A percentile compares a stretch with the other conserved stretches of the same genome.
phyloP scores from a whole-genome alignment of 306 rosid genomes.

The Psophocarpus tetragonolobus region DNA sequence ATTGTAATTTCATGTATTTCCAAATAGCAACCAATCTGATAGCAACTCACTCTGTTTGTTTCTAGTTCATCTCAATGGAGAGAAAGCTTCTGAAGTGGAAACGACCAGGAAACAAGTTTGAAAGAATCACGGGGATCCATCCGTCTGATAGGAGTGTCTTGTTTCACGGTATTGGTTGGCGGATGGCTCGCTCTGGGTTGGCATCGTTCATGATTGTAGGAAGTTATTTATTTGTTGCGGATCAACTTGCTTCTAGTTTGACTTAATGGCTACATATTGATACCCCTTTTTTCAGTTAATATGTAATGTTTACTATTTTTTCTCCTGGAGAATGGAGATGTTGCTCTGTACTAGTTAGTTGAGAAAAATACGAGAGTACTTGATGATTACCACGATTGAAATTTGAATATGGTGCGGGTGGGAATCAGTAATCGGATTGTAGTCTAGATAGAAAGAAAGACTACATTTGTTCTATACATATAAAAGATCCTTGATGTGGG shows the following conservation, averaged over 20 bases:
- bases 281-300: constrained; percentile 20
- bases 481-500: constrained; percentile 28
- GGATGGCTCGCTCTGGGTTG: constrained; percentile 78
- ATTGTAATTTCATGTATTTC: background rate
- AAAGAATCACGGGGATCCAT: constrained; percentile 73
- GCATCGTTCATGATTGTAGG: constrained; percentile 73
- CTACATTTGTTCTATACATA: constrained; percentile 17
- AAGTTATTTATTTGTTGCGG: constrained; percentile 65
- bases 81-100: constrained; percentile 76
- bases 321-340: constrained; percentile 8
- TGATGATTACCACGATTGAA: background rate
- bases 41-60: constrained; percentile 19
- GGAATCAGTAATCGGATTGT: constrained; percentile 5
- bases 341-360: constrained; percentile 9
- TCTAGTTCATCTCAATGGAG: constrained; percentile 73
- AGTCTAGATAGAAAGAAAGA: background rate
- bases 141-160: constrained; percentile 75
- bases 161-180: constrained; percentile 64
- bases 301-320: background rate
- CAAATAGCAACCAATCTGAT: constrained; percentile 18
- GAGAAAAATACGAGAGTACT: constrained; percentile 10
- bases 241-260: constrained; percentile 54
- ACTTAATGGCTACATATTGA: constrained; percentile 24
- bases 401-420: constrained; percentile 5
- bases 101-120: constrained; percentile 68